Evolutionary conservation across 306 rosid species (phyloP), one percentile per base, ranked within the genome.

Genomic region (Hylodesmum podocarpum): DNA sequence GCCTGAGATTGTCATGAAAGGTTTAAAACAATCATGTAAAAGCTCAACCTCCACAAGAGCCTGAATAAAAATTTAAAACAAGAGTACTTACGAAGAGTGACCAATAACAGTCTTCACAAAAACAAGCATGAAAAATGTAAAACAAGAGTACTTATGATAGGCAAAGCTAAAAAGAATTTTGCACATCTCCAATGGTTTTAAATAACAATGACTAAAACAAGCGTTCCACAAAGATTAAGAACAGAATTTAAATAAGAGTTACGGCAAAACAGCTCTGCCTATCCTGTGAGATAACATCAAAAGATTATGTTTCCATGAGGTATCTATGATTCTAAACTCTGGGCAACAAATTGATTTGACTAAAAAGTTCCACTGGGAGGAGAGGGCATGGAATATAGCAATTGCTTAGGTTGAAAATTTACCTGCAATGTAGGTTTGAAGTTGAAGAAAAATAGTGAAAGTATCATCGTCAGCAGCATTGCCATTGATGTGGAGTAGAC

Each of bases 401-500:
- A 68, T 22, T 64, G 31, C 63, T 27, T 28, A 44, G 63, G 37
- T 57, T 14, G 70, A 40, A 74, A 75, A 50, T 34, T 79, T 80
- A 94, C 98, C 93, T 91, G 98, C 78, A 94, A 54, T 5, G 94
- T 90, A 75, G 97, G 98, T 71, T 88, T 90, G 89, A 91, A 91
- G 75, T 81, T 83, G 85, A 94, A 94, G 79, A 94, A 96, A 83
- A 83, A 88, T 47, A 86, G 72, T 6, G 98, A 94, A 37, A 94
- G 72, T 66, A 90, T 78, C 85, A 88, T 94, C 4, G 97, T 94
- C 73, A 94, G 88, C 37, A 91, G 92, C 98, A 94, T 94, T 13
- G 98, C 98, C 98, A 94, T 94, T 76, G 98, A 94, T 34, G 97
- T 94, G 47, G 98, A 90, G 73, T 94, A 94, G 67, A 94, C 97